Conservation (phyloP, 2,329 filamentous ascomycete species). For the Grosmannia serpens region DNA sequence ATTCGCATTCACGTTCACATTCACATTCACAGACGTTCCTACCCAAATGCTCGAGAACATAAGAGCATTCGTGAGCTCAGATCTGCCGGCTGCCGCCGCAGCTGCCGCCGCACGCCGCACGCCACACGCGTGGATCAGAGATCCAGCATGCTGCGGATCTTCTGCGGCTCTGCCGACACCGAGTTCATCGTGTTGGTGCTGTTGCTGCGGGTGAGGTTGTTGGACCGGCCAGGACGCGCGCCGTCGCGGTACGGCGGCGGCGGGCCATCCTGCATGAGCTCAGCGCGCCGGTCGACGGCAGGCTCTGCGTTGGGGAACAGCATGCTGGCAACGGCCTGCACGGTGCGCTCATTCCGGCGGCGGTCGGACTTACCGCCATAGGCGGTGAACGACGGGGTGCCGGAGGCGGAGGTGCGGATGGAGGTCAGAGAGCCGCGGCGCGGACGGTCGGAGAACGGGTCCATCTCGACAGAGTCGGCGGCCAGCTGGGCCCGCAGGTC, state of each 20-base stretch:
- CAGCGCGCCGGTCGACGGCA: constrained; percentile 23
- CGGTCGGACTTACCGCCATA: constrained; percentile 33
- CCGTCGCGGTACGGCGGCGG: constrained; percentile 24
- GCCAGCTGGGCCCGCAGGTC: constrained; percentile 19
- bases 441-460: constrained; percentile 14
- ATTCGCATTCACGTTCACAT: neutral
- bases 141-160: constrained; percentile 48
- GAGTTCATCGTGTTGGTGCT: constrained; percentile 37
- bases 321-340: constrained; percentile 31
- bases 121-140: constrained; percentile 28
- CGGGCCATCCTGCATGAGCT: constrained; percentile 32
- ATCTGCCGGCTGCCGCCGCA: neutral
- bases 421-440: constrained; percentile 2
- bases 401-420: constrained; percentile 17
- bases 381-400: constrained; percentile 12
- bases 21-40: neutral
- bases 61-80: neutral
- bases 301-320: constrained; percentile 34
- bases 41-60: neutral
- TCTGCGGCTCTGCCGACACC: constrained; percentile 36
- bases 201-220: constrained; percentile 27
- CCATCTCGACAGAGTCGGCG: constrained; percentile 20
- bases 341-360: constrained; percentile 31
- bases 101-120: too few species aligned
- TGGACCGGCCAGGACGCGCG: constrained; percentile 15